Evolutionary conservation across 805 yeast species (phyloP).

Genomic region (Wickerhamiella azymoides): DNA sequence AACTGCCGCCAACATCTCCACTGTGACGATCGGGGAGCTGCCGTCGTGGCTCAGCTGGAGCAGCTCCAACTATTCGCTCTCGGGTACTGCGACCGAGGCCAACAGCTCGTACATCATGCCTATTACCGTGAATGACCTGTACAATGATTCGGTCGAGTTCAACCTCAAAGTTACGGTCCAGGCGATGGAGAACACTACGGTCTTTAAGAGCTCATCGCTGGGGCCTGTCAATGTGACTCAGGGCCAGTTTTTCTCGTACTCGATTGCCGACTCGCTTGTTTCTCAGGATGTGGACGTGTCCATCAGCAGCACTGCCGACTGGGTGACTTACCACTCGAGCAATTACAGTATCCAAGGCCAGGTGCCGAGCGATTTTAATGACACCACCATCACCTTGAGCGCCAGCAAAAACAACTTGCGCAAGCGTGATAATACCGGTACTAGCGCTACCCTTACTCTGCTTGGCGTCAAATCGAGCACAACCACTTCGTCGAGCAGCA

Average conservation of each 20-base stretch:
- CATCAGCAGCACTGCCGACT: constrained; percentile 35
- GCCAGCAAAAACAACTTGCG: constrained; percentile 29
- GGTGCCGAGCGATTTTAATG: constrained; percentile 40
- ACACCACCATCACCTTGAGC: constrained; percentile 30
- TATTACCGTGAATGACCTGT: constrained; percentile 31
- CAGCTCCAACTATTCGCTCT: constrained; percentile 45
- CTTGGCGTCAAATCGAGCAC: constrained; percentile 22
- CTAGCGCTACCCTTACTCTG: constrained; percentile 19
- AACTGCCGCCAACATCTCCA: constrained; percentile 37
- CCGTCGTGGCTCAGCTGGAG: constrained; percentile 55
- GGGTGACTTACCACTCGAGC: constrained; percentile 48
- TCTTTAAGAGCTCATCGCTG: constrained; percentile 36
- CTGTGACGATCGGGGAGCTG: constrained; percentile 30
- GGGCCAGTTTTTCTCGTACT: constrained; percentile 39
- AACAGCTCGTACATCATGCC: constrained; percentile 23
- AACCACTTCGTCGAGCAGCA: constrained; percentile 16
- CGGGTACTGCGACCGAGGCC: constrained; percentile 48
- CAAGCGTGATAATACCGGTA: constrained; percentile 1
- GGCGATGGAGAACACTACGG: constrained; percentile 16
- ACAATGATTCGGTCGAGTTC: constrained; percentile 24
- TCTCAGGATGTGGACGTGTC: constrained; percentile 19
- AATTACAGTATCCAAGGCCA: constrained; percentile 57
- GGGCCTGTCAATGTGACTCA: constrained; percentile 55
- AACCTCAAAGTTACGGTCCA: constrained; percentile 17
- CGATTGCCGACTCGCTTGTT: constrained; percentile 48